phyloP scores from a whole-genome alignment of 2,329 filamentous ascomycete species.

The Pseudopyrenochaeta lycopersici region DNA sequence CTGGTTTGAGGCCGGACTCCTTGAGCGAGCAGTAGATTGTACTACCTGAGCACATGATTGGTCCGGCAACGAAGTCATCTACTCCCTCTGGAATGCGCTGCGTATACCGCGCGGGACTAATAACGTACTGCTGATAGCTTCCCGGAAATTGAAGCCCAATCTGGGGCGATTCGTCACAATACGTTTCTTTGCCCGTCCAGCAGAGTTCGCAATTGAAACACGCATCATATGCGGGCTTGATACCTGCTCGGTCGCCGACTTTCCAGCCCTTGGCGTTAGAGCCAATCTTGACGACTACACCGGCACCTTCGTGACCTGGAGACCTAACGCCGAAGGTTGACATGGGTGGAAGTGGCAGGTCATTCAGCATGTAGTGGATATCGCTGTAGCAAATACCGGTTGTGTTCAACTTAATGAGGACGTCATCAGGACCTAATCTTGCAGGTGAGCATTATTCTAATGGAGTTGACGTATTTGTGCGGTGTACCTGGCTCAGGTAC shows the following conservation, averaged over 20 bases:
- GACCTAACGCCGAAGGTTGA: conserved; percentile 52
- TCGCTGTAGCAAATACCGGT: conserved; percentile 67
- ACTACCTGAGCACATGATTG: conserved; percentile 65
- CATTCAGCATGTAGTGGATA: conserved; percentile 64
- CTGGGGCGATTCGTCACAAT: conserved; percentile 48
- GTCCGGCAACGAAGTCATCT: conserved; percentile 61
- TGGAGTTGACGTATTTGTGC: not conserved
- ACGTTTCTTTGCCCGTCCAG: conserved; percentile 42
- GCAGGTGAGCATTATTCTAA: not conserved
- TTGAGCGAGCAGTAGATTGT: conserved; percentile 65
- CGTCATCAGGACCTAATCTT: conserved; percentile 57
- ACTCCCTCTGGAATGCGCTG: conserved; percentile 63
- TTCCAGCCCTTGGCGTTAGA: conserved; percentile 60
- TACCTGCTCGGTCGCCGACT: conserved; percentile 32
- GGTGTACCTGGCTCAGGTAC: conserved; percentile 55
- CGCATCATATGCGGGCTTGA: conserved; percentile 59
- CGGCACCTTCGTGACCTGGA: conserved; percentile 64
- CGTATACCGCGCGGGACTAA: conserved; percentile 61
- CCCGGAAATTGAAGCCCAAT: conserved; percentile 53
- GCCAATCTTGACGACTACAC: conserved; percentile 63
- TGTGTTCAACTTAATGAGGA: conserved; percentile 64
- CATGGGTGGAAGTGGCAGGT: conserved; percentile 53
- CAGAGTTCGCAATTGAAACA: conserved; percentile 62
- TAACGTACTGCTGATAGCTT: conserved; percentile 58
- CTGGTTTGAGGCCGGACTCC: conserved; percentile 58